Base-by-base conservation (phyloP, 2,329 filamentous ascomycete genomes). In the Cladosporium austrohemisphaericum region DNA sequence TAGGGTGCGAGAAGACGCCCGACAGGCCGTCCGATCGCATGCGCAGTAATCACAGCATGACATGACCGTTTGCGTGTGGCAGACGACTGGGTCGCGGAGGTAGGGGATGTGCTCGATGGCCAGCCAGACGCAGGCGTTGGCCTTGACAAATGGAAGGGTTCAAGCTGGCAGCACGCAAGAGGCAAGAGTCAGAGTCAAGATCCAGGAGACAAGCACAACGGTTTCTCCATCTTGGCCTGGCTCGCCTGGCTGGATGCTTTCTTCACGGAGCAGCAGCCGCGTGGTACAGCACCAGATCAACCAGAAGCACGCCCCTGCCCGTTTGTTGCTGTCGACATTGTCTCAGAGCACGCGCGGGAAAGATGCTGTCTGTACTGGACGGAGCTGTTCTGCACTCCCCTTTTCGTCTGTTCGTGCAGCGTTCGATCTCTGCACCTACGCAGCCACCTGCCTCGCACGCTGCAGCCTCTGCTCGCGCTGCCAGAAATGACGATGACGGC, bases 261-360 rank as follows among this genome's bases (percentile, higher is more conserved):
- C 37, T 40, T 40, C 37, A 40, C 37, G 37, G 37, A 40, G 20
- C 22, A 28, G 20, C n/a, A n/a, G n/a, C n/a, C n/a, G n/a, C n/a
- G n/a, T n/a, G 13, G 23, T 14, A 16, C 23, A 22, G 36, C 20
- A 16, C 16, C 32, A 11, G 13, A 8, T 35, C n/a, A n/a, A n/a
- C n/a, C n/a, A n/a, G n/a, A n/a, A 14, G 36, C 22, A 16, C 20
- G 37, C 37, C 37, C n/a, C 23, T 26, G 22, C 22, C 20, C 18
- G 37, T 40, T 20, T 40, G 22, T 40, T 11, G n/a, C n/a, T n/a
- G n/a, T n/a, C n/a, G n/a, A n/a, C n/a, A n/a, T n/a, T 40, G 37
- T 40, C 37, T 40, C 37, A 40, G 22, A 40, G 13, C 14, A 18
- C 28, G 37, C n/a, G n/a, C 14, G 37, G n/a, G 37, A 26, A 28